These are phyloP conservation scores for Gaeumannomyces tritici DNA, from an alignment of 2,329 filamentous ascomycete genomes.

Conservation along the genomic window DNA sequence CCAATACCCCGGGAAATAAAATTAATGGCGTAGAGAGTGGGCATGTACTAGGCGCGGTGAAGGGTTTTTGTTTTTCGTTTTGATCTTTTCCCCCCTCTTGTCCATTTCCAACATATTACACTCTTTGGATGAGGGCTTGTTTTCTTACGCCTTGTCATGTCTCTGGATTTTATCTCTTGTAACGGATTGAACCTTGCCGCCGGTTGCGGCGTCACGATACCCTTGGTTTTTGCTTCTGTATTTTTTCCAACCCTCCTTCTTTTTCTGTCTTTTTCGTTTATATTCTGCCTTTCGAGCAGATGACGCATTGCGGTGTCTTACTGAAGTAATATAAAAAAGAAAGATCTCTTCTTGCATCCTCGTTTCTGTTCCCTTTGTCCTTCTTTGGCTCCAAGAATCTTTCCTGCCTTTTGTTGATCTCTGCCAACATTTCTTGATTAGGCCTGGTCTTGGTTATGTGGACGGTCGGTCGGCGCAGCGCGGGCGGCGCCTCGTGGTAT, in stretches of 20 bases:
- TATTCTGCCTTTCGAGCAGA: background rate
- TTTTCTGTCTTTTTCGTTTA: background rate
- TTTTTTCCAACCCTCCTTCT: constrained; percentile 1
- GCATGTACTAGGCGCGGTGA: background rate
- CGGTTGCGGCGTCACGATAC: constrained; percentile 13
- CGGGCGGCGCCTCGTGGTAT: too few species aligned
- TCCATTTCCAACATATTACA: constrained; percentile 1
- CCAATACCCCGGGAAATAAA: background rate
- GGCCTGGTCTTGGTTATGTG: background rate
- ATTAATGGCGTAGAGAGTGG: constrained; percentile 1
- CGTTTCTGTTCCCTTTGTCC: background rate
- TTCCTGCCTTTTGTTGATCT: too few species aligned
- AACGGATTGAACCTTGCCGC: background rate
- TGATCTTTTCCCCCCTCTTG: background rate
- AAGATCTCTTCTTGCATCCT: background rate
- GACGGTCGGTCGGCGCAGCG: background rate
- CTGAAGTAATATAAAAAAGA: background rate
- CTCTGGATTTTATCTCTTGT: constrained; percentile 1
- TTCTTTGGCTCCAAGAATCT: background rate
- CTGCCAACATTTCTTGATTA: too few species aligned
- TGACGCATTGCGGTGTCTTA: background rate
- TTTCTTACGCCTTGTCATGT: background rate
- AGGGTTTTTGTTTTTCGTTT: background rate
- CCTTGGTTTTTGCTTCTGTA: constrained; percentile 10
- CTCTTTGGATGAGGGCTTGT: constrained; percentile 1